These are phyloP conservation scores for Neonectria punicea DNA, from an alignment of 2,329 filamentous ascomycete genomes.

Conservation along the genomic window DNA sequence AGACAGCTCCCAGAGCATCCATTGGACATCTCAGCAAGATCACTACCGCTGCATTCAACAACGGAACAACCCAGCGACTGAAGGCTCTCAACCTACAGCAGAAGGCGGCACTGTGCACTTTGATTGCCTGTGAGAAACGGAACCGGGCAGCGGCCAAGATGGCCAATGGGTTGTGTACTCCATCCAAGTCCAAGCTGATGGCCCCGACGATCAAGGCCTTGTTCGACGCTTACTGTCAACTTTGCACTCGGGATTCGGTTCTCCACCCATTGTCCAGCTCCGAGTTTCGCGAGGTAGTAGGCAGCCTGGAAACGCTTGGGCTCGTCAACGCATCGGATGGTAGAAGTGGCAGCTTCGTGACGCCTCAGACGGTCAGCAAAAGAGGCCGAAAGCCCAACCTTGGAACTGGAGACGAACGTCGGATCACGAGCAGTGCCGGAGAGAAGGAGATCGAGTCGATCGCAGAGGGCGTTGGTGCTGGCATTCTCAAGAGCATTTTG, in stretches of 20 bases:
- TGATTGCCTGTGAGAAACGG: constrained; percentile 86
- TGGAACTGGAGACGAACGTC: constrained; percentile 75
- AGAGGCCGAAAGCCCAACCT: constrained; percentile 67
- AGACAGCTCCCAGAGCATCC: constrained; percentile 87
- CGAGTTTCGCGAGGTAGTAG: constrained; percentile 93
- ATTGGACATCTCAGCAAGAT: constrained; percentile 93
- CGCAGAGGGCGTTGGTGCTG: constrained; percentile 69
- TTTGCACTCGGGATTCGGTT: constrained; percentile 89
- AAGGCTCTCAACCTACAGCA: constrained; percentile 93
- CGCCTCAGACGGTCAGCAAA: constrained; percentile 76
- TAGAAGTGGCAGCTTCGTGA: constrained; percentile 74
- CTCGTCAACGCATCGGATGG: constrained; percentile 77
- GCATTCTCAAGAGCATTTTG: constrained; percentile 71
- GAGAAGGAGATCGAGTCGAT: constrained; percentile 81
- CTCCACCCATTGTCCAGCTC: constrained; percentile 89
- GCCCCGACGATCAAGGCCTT: constrained; percentile 86
- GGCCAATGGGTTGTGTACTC: constrained; percentile 57
- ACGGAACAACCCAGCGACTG: constrained; percentile 85
- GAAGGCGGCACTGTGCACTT: constrained; percentile 90
- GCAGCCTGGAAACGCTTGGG: constrained; percentile 88
- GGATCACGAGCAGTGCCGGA: constrained; percentile 81
- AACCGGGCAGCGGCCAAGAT: constrained; percentile 63
- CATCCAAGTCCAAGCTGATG: constrained; percentile 67
- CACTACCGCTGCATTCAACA: constrained; percentile 88
- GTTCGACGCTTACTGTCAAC: constrained; percentile 82